Conservation (phyloP, 108 stramenopile genomes). For the Aurantiochytrium sp. region DNA sequence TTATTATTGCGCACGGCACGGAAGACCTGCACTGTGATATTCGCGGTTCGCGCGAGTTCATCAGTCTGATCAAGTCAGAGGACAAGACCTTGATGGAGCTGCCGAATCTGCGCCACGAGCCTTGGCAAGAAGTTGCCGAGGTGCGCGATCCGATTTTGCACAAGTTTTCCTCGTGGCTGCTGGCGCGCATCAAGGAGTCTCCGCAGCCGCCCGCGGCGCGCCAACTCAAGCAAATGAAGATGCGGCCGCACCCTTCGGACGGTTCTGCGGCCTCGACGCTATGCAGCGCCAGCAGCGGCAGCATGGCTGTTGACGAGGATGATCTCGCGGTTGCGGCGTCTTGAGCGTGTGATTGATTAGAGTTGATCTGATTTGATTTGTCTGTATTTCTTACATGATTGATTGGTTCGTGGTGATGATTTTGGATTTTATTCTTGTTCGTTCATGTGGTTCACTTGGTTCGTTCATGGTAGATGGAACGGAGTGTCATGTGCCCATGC, state of each 20-base stretch:
- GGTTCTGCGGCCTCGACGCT: neutral
- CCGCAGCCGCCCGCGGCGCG: neutral
- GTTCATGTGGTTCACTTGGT: too few relatives aligned
- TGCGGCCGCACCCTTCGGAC: neutral
- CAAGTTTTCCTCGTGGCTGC: neutral
- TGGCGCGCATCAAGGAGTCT: neutral
- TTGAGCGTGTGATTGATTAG: too few relatives aligned
- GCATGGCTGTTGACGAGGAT: too few relatives aligned
- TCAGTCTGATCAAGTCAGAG: neutral
- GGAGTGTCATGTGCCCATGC: too few relatives aligned
- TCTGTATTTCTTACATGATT: too few relatives aligned
- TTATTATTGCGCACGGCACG: neutral
- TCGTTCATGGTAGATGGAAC: too few relatives aligned
- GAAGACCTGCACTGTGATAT: neutral
- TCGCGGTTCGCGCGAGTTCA: neutral
- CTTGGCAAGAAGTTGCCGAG: neutral
- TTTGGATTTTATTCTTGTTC: too few relatives aligned
- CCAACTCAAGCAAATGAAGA: neutral
- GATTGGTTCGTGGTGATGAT: too few relatives aligned
- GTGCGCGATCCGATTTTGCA: neutral
- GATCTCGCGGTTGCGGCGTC: too few relatives aligned
- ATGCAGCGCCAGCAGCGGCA: too few relatives aligned
- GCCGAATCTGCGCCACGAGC: neutral
- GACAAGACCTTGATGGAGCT: conserved; percentile 4
- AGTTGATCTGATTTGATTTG: too few relatives aligned